Evolutionary conservation across 83 land plant genomes (phyloP).

Genomic region (Picea mariana): DNA sequence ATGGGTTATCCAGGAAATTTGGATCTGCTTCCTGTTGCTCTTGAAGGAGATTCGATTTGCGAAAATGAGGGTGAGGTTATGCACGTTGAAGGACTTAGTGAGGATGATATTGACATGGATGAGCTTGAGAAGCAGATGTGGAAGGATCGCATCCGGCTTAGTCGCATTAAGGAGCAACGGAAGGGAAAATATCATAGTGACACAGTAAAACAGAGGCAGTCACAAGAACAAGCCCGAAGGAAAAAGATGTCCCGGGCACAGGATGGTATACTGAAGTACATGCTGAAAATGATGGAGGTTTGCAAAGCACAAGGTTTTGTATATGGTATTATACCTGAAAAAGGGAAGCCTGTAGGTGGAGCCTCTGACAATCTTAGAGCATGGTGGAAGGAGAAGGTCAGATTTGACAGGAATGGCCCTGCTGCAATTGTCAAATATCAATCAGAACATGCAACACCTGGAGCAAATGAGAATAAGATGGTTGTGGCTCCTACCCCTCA

Average conservation of each 20-base stretch:
- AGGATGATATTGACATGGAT: conserved; percentile 59
- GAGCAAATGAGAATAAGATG: conserved; percentile 20
- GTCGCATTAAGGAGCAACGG: conserved; percentile 47
- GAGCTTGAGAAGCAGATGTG: conserved; percentile 64
- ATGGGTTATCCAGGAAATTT: conserved; percentile 13
- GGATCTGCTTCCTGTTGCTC: conserved; percentile 6
- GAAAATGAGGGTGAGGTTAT: conserved; percentile 19
- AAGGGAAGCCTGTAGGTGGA: conserved; percentile 80
- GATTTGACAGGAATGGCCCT: conserved; percentile 6
- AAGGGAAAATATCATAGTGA: conserved; percentile 29
- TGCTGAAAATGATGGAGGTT: too few species aligned
- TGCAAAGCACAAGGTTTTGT: too few species aligned
- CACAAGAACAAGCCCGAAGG: conserved; percentile 62
- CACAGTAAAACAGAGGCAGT: conserved; percentile 55
- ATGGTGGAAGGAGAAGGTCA: conserved; percentile 16
- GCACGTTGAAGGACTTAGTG: conserved; percentile 2
- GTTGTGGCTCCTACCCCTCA: conserved; percentile 40
- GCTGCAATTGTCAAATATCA: conserved; percentile 52
- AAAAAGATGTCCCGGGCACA: conserved; percentile 80
- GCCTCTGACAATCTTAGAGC: conserved; percentile 44
- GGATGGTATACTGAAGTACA: conserved; percentile 53
- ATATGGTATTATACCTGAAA: conserved; percentile 10
- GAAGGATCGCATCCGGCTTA: conserved; percentile 50
- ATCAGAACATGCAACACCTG: conserved; percentile 37
- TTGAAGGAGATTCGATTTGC: neutral